A percentile compares a stretch with the other conserved stretches of the same genome.
Conservation (phyloP, 495 filamentous ascomycete species). For the Bacidia rubella region DNA sequence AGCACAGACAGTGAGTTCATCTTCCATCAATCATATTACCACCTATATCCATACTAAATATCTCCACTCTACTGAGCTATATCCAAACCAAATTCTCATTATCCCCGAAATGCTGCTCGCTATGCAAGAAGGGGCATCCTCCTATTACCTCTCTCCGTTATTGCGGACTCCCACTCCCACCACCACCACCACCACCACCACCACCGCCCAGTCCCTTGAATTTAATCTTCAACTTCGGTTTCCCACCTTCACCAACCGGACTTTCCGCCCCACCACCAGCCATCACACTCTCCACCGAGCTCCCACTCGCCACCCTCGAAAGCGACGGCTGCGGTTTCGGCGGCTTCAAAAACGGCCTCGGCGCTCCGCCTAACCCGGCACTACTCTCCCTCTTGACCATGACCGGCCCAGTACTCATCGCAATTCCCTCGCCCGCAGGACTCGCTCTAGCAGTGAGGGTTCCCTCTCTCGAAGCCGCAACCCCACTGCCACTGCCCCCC, state of each 20-base stretch:
- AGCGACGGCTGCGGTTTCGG: conserved; percentile 3
- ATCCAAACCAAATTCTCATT: no score
- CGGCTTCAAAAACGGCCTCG: neutral
- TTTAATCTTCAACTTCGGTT: conserved; percentile 16
- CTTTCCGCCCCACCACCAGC: neutral
- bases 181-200: neutral
- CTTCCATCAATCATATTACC: no score
- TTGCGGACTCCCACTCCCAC: neutral
- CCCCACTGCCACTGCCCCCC: neutral
- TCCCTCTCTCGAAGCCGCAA: neutral
- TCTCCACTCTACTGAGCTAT: no score
- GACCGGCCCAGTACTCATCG: neutral
- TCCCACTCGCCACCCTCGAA: neutral
- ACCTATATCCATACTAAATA: no score
- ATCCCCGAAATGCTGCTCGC: neutral
- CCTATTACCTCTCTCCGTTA: neutral
- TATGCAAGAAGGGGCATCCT: neutral
- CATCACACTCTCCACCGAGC: neutral
- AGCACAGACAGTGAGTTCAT: no score
- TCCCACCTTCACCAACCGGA: neutral
- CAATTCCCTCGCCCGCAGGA: neutral
- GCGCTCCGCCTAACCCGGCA: neutral
- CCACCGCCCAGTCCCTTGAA: conserved; percentile 9
- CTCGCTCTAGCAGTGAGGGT: neutral
- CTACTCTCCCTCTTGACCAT: neutral